Evolutionary conservation across 352 stramenopile species (phyloP).

Genomic region (Pythium scleroteichum): DNA sequence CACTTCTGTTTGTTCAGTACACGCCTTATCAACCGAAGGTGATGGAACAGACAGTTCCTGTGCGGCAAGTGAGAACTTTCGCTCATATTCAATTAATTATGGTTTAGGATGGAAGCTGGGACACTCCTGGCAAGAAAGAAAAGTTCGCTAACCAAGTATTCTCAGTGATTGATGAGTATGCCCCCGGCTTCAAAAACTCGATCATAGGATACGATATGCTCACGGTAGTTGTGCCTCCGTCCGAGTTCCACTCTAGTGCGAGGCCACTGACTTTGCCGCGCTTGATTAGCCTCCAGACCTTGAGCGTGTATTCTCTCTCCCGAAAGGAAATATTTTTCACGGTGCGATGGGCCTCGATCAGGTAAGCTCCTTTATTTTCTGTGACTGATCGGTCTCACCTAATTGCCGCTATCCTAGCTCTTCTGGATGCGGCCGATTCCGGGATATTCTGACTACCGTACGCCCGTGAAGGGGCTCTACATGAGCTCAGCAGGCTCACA

Average conservation of each 20-base stretch:
- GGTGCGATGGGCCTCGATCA: conserved; percentile 90
- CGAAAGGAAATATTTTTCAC: conserved; percentile 90
- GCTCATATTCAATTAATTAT: not conserved
- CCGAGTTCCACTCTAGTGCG: not conserved
- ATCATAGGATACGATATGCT: conserved; percentile 88
- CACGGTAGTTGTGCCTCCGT: conserved; percentile 38
- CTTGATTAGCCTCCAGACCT: conserved; percentile 83
- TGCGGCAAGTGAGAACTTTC: not conserved
- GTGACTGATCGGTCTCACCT: not conserved
- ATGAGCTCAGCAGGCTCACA: conserved; percentile 85
- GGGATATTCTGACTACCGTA: conserved; percentile 84
- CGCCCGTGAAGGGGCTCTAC: conserved; percentile 81
- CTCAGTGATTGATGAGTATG: conserved; percentile 85
- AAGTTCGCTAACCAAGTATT: conserved; percentile 84
- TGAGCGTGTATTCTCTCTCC: conserved; percentile 86
- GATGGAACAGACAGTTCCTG: not conserved
- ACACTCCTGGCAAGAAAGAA: conserved; percentile 73
- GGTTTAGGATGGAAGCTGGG: conserved; percentile 72
- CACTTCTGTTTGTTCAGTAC: conserved; percentile 91
- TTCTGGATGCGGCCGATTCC: conserved; percentile 87
- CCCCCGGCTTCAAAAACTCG: conserved; percentile 81
- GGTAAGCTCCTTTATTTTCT: conserved; percentile 25
- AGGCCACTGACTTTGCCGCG: not conserved
- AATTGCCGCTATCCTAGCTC: conserved; percentile 39
- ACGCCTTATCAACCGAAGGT: conserved; percentile 87